Evolutionary conservation across 2,329 filamentous ascomycete species (phyloP), one percentile per base, ranked within the genome.

Genomic region (Lomentospora prolificans): DNA sequence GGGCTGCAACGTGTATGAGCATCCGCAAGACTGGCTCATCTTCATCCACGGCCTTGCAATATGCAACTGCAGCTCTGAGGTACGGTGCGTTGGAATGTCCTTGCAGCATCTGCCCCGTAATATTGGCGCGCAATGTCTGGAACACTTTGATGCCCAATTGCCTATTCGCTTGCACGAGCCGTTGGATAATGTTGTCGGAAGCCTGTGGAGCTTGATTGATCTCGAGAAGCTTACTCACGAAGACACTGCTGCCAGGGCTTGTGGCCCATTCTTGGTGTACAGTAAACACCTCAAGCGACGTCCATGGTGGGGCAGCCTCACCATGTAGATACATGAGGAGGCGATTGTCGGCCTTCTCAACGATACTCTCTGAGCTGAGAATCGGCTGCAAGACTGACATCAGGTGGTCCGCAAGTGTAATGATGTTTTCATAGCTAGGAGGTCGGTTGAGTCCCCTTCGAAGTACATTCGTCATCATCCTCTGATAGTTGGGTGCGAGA

Each of bases 151-250:
- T 51, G 46, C 82, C 80, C 66, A 83, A 75, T 5, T 70, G 62
- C 0, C 71, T 66, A 56, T 78, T 76, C 19, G 78, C 70, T n/a
- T 71, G 67, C 44, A 87, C 68, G 33, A 90, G 72, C 3, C 75
- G 71, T 36, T 68, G 68, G 51, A 90, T 65, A 54, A 90, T 85
- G 10, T 69, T 70, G 52, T 78, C 72, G 1, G 79, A 81, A 2
- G 73, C 72, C 1, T 64, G 59, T 0, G 69, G 66, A 55, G 82
- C 83, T 63, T 85, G 79, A 59, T 85, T 77, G 51, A 86, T 74
- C 19, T 73, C 72, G 27, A 90, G 72, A 25, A 90, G 72, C 64
- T 86, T 89, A 63, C 84, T 81, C 24, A 86, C 65, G 54, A 87
- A 81, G n/a, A 82, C 70, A 59, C 78, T 81, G 57, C 33, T 66